Percentiles rank a stretch among this genome's conserved stretches.
These are phyloP conservation scores for Alternaria novae-zelandiae DNA, from an alignment of 2,329 filamentous ascomycete species.

Conservation along the genomic window DNA sequence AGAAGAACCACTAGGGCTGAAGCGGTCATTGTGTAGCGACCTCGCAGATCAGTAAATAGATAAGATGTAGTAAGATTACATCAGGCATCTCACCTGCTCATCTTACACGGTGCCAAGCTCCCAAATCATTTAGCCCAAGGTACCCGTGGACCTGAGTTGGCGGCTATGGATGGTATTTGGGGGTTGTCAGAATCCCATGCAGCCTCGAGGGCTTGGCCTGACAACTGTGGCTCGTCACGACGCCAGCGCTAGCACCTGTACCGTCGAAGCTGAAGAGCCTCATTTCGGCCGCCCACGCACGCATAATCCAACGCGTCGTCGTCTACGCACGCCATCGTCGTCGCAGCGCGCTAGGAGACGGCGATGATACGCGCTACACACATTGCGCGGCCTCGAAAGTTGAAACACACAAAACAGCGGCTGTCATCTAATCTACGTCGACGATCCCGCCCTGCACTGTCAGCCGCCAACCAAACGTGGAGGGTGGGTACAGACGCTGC, in stretches of 20 bases:
- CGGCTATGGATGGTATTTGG: not conserved
- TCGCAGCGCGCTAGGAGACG: not conserved
- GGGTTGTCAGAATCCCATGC: not conserved
- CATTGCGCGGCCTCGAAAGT: slow-evolving; percentile 13
- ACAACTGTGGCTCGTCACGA: slow-evolving; percentile 2
- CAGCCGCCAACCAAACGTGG: not conserved
- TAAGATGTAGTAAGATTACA: slow-evolving; percentile 15
- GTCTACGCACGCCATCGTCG: not conserved
- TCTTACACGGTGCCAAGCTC: not conserved
- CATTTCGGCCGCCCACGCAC: not conserved
- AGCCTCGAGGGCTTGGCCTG: not conserved
- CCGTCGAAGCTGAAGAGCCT: not conserved
- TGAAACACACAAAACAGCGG: slow-evolving; percentile 7
- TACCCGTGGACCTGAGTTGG: not conserved
- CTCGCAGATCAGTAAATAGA: not conserved
- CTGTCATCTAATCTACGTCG: slow-evolving; percentile 7
- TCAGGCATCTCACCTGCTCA: slow-evolving; percentile 1
- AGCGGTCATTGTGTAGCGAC: not conserved
- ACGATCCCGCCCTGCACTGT: slow-evolving; percentile 5
- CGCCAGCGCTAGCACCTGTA: not conserved
- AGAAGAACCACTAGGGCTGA: slow-evolving; percentile 50
- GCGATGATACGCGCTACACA: not conserved
- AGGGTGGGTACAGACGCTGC: not conserved
- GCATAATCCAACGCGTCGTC: slow-evolving; percentile 7
- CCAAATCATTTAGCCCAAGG: not conserved